Evolutionary conservation across 2,329 filamentous ascomycete species (phyloP), one percentile per base, ranked within the genome.

Genomic region (Nigrospora osmanthi): DNA sequence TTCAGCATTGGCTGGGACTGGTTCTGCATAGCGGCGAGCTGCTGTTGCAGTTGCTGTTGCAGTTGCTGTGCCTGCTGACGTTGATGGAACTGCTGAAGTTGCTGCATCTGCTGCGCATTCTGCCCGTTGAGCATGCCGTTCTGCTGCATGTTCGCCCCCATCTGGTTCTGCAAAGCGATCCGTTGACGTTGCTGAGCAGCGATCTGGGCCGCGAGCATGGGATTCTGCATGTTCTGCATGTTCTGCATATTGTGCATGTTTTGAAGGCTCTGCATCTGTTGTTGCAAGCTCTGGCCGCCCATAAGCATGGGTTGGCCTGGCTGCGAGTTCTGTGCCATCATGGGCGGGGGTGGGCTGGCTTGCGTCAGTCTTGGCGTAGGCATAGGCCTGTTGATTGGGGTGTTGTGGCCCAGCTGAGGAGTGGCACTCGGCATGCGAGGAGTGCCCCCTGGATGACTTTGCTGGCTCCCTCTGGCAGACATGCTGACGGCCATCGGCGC

Each of bases 401-500:
- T 84, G 28, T 71, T 73, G 47, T 81, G 77, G 12, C 67, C 54
- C 60, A 83, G 76, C 48, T 77, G 80, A 2, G 81, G 81, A 2
- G 81, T 85, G 13, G 76, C 71, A 50, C 72, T 73, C 6, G 73
- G 76, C 64, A 83, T 77, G 12, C 78, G 72, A 23, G 81, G 81
- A 11, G 81, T 84, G n/a, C 74, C 75, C 3, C 76, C 72, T 3
- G 72, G 70, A 59, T 84, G 80, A 52, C 81, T 84, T 56, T 84
- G 80, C 55, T 85, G 81, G 54, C 80, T 84, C 46, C 78, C 76
- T 49, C 80, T 73, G 16, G 77, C 71, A 44, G 76, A 80, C 80
- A 83, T 84, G 52, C 70, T 76, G 53, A 78, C 73, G 0, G 78
- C 66, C 73, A 81, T 80, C 4, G 79, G 75, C 0, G 71, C 78